phyloP scores from a whole-genome alignment of 495 filamentous ascomycete genomes.

The Corynascus novoguineensis region DNA sequence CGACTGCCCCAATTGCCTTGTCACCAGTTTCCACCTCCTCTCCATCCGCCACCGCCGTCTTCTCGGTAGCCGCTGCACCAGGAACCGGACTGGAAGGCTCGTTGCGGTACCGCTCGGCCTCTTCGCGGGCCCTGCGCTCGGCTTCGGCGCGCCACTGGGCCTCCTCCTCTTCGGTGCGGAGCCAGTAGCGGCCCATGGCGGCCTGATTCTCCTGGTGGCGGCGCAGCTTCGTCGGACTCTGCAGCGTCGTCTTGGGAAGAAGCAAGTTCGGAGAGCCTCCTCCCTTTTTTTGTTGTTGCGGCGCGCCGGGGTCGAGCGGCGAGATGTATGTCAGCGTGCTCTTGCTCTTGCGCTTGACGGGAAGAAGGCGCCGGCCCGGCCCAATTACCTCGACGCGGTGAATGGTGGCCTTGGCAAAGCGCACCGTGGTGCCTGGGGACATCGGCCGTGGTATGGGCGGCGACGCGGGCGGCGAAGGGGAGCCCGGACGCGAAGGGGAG shows the following conservation, averaged over 20 bases:
- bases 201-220: slow-evolving; percentile 32
- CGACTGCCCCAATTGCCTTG: slow-evolving; percentile 7
- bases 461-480: slow-evolving; percentile 8
- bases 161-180: slow-evolving; percentile 33
- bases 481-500: slow-evolving; percentile 5
- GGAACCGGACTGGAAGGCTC: slow-evolving; percentile 24
- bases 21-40: not conserved
- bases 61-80: not conserved
- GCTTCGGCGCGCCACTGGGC: slow-evolving; percentile 27
- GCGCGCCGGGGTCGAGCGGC: slow-evolving; percentile 26
- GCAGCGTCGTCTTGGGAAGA: slow-evolving; percentile 20
- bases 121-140: slow-evolving; percentile 24
- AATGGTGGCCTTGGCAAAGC: slow-evolving; percentile 32
- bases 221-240: slow-evolving; percentile 28
- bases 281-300: slow-evolving; percentile 17
- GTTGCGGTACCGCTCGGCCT: slow-evolving; percentile 28
- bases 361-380: slow-evolving; percentile 27
- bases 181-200: slow-evolving; percentile 34
- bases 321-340: slow-evolving; percentile 33
- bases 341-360: slow-evolving; percentile 33
- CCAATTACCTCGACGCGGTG: slow-evolving; percentile 32
- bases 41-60: not conserved
- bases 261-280: too few species aligned
- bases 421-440: slow-evolving; percentile 27
- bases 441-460: slow-evolving; percentile 17